Percentiles rank a stretch among this genome's conserved stretches.
phyloP scores from a whole-genome alignment of 2,329 filamentous ascomycete genomes.

The Penicillium sp. region DNA sequence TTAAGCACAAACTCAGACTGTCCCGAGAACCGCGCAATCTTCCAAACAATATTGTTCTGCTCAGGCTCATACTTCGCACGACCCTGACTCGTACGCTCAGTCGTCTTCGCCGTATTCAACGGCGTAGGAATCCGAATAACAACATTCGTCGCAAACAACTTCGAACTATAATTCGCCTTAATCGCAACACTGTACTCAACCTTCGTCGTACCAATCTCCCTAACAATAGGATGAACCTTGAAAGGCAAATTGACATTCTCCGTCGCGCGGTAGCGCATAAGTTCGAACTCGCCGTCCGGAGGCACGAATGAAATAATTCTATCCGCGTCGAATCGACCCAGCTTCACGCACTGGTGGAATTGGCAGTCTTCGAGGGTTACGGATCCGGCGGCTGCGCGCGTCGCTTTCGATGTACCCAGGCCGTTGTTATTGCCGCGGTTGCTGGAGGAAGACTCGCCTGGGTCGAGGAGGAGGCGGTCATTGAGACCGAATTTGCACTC shows the following conservation, averaged over 20 bases:
- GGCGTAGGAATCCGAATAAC: conserved; percentile 92
- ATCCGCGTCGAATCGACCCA: conserved; percentile 95
- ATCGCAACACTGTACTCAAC: conserved; percentile 99
- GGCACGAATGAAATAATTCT: conserved; percentile 96
- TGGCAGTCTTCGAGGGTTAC: conserved; percentile 98
- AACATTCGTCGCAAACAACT: conserved; percentile 96
- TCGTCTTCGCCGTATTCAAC: conserved; percentile 92
- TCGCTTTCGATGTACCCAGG: conserved; percentile 73
- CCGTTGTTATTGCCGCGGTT: conserved; percentile 59
- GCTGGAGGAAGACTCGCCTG: conserved; percentile 59
- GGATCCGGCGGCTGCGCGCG: conserved; percentile 90
- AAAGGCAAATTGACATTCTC: conserved; percentile 99
- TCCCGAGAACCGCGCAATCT: conserved; percentile 97
- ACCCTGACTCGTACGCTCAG: conserved; percentile 88
- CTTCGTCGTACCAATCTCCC: conserved; percentile 94
- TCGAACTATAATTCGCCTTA: conserved; percentile 93
- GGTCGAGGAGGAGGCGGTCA: conserved; percentile 88
- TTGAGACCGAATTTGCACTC: conserved; percentile 99
- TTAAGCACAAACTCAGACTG: conserved; percentile 94
- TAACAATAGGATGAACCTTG: conserved; percentile 98
- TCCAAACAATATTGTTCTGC: conserved; percentile 98
- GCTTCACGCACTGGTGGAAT: conserved; percentile 97
- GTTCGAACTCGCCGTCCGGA: conserved; percentile 95
- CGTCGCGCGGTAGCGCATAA: conserved; percentile 97
- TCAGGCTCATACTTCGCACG: conserved; percentile 98